phyloP scores from a whole-genome alignment of 148 eudicot genomes.

The Diospyros kaki region DNA sequence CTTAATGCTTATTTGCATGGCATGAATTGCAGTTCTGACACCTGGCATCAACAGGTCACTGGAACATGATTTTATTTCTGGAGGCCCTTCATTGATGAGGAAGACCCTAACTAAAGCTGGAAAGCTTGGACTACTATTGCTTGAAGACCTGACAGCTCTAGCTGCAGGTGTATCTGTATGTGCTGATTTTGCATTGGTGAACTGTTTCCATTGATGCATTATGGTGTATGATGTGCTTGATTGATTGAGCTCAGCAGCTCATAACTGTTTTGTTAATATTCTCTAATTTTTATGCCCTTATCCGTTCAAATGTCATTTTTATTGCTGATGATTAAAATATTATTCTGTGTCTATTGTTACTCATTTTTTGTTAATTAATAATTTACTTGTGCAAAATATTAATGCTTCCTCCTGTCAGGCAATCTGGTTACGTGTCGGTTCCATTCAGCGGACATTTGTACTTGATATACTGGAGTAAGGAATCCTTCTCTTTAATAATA shows the following conservation, averaged over 20 bases:
- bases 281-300: neutral
- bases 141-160: conserved; percentile 99
- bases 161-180: conserved; percentile 99
- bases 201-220: neutral
- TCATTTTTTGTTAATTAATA: neutral
- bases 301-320: neutral
- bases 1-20: conserved; percentile 8
- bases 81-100: conserved; percentile 56
- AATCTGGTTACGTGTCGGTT: conserved; percentile 66
- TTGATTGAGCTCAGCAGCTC: conserved; percentile 2
- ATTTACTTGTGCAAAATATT: neutral
- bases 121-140: conserved; percentile 76
- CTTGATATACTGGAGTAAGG: conserved; percentile 98
- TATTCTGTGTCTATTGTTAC: conserved; percentile 4
- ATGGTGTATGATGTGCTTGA: neutral
- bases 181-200: conserved; percentile 40
- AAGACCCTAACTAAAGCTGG: conserved; percentile 71
- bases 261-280: neutral
- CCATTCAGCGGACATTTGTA: conserved; percentile 84
- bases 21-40: conserved; percentile 1
- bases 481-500: conserved; percentile 19
- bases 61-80: conserved; percentile 55
- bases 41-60: conserved; percentile 36
- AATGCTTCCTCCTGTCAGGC: conserved; percentile 50
- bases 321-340: neutral